A percentile compares a stretch with the other conserved stretches of the same genome.
Conservation (phyloP, 164 flowering plant species). For the Umbellularia californica region DNA sequence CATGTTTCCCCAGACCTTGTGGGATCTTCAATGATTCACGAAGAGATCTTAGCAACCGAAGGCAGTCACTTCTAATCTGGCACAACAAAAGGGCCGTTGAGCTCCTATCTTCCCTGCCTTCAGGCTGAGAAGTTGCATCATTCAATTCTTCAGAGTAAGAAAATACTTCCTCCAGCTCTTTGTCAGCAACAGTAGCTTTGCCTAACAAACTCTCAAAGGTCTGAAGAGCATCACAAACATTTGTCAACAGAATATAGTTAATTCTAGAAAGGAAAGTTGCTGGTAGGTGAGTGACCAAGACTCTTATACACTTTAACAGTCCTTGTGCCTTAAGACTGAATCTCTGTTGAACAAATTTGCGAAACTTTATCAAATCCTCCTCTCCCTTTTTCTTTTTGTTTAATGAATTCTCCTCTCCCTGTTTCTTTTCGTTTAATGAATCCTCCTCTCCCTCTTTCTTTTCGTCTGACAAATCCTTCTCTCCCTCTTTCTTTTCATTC, state of each 20-base stretch:
- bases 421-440: too few species aligned
- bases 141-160: conserved; percentile 6
- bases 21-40: neutral
- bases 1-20: neutral
- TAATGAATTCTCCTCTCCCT: too few species aligned
- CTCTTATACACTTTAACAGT: conserved; percentile 29
- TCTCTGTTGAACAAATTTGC: neutral
- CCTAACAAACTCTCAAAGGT: conserved; percentile 29
- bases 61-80: conserved; percentile 13
- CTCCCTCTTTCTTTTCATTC: conserved; percentile 21
- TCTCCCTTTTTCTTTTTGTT: too few species aligned
- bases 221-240: conserved; percentile 23
- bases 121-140: neutral
- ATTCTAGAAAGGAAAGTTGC: conserved; percentile 16
- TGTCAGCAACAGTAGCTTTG: conserved; percentile 19
- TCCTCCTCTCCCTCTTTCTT: neutral
- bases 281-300: conserved; percentile 46
- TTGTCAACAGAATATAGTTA: conserved; percentile 20
- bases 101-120: neutral
- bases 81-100: neutral
- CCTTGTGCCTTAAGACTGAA: neutral
- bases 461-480: too few species aligned
- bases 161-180: conserved; percentile 39
- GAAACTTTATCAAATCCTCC: neutral
- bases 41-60: conserved; percentile 20